Percentiles rank a stretch among this genome's conserved stretches.
Conservation (phyloP, 2,329 filamentous ascomycete species). For the Thielaviopsis ethacetica region DNA sequence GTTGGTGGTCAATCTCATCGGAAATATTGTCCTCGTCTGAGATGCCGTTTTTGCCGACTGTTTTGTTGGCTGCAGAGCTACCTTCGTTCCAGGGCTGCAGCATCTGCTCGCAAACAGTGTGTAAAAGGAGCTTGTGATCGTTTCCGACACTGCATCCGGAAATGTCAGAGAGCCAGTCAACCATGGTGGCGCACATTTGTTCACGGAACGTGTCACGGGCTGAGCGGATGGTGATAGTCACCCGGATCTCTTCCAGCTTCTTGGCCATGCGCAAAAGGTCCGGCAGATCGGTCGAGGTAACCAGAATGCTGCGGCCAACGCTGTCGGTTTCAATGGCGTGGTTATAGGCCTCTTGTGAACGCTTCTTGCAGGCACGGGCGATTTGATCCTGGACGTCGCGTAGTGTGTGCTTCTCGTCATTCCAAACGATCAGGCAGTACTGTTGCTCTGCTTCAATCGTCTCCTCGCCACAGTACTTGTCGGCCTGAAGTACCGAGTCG, state of each 20-base stretch:
- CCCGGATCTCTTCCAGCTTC: slow-evolving; percentile 85
- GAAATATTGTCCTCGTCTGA: slow-evolving; percentile 64
- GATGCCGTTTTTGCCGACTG: slow-evolving; percentile 61
- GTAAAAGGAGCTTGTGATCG: slow-evolving; percentile 63
- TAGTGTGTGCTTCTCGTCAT: slow-evolving; percentile 96
- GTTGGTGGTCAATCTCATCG: slow-evolving; percentile 20
- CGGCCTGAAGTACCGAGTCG: slow-evolving; percentile 50
- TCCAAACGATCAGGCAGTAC: slow-evolving; percentile 83
- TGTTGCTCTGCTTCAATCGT: slow-evolving; percentile 30
- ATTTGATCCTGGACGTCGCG: slow-evolving; percentile 83
- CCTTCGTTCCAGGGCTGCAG: slow-evolving; percentile 76
- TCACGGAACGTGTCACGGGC: slow-evolving; percentile 91
- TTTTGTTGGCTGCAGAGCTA: slow-evolving; percentile 64
- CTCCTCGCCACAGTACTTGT: slow-evolving; percentile 33
- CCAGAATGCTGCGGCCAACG: slow-evolving; percentile 71
- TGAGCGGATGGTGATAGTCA: slow-evolving; percentile 88
- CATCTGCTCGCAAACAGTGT: slow-evolving; percentile 78
- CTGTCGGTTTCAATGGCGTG: slow-evolving; percentile 82
- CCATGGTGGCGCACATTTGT: slow-evolving; percentile 95
- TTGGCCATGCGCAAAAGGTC: slow-evolving; percentile 62
- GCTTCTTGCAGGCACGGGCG: slow-evolving; percentile 67
- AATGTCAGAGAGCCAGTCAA: slow-evolving; percentile 92
- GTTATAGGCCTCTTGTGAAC: slow-evolving; percentile 47
- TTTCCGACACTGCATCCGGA: slow-evolving; percentile 71
- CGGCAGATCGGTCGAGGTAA: slow-evolving; percentile 55